Percentiles rank a stretch among this genome's conserved stretches.
Evolutionary conservation across 495 filamentous ascomycete genomes (phyloP).

Genomic region (Parmelia sp.): DNA sequence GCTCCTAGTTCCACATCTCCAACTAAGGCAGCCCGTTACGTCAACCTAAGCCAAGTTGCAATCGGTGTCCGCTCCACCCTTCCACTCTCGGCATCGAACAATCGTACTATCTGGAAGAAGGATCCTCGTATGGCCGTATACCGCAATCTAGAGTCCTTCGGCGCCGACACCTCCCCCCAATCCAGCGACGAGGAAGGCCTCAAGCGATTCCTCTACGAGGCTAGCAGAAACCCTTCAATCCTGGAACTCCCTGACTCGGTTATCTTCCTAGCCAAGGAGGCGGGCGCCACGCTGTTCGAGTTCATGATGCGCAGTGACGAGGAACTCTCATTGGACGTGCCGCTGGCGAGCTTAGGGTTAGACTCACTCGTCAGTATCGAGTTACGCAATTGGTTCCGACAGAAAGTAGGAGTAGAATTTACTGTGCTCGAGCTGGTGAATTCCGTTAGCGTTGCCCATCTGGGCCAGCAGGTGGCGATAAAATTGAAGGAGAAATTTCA

Average conservation of each 20-base stretch:
- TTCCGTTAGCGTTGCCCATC: slow-evolving; percentile 15
- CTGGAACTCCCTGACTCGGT: slow-evolving; percentile 12
- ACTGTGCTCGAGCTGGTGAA: slow-evolving; percentile 34
- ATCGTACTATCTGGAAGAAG: slow-evolving; percentile 25
- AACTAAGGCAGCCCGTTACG: slow-evolving; percentile 23
- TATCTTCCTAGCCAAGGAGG: slow-evolving; percentile 21
- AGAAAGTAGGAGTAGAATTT: slow-evolving; percentile 35
- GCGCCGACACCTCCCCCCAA: neutral
- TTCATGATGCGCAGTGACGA: slow-evolving; percentile 38
- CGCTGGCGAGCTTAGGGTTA: slow-evolving; percentile 34
- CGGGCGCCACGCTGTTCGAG: slow-evolving; percentile 33
- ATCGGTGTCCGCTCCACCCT: slow-evolving; percentile 14
- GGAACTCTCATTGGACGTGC: slow-evolving; percentile 34
- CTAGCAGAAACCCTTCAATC: slow-evolving; percentile 19
- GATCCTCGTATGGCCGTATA: slow-evolving; percentile 30
- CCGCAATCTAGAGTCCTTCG: slow-evolving; percentile 22
- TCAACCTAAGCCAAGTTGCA: slow-evolving; percentile 15
- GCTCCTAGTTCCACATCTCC: too few relatives aligned
- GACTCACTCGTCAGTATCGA: slow-evolving; percentile 47
- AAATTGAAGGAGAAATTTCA: slow-evolving; percentile 11
- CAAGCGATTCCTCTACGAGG: slow-evolving; percentile 22
- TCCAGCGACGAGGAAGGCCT: slow-evolving; percentile 18
- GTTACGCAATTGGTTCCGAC: slow-evolving; percentile 40
- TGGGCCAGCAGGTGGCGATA: slow-evolving; percentile 25
- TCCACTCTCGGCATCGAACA: slow-evolving; percentile 14